Percentiles rank a stretch among this genome's conserved stretches.
These are phyloP conservation scores for Exophiala spinifera DNA, from an alignment of 2,329 filamentous ascomycete genomes.

Conservation along the genomic window DNA sequence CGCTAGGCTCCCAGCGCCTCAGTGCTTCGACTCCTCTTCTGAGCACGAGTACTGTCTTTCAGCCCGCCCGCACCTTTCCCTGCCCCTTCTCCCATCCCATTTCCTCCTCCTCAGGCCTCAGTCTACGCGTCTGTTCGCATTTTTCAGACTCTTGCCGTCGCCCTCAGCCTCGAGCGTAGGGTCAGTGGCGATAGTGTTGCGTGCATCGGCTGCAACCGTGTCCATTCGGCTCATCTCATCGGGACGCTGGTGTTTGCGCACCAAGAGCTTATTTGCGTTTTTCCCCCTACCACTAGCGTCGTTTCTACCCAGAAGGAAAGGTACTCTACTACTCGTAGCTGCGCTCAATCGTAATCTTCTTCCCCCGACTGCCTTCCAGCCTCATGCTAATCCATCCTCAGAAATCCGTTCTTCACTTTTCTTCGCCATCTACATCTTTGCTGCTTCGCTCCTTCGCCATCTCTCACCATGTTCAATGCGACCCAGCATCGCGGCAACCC, in stretches of 20 bases:
- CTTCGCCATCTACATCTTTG: background rate
- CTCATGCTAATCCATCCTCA: constrained; percentile 1
- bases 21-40: background rate
- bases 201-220: background rate
- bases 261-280: constrained; percentile 22
- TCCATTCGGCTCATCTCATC: background rate
- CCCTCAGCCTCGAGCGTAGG: no score
- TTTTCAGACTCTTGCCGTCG: no score
- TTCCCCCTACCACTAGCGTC: constrained; percentile 28
- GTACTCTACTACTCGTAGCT: constrained; percentile 10
- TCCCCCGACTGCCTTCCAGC: constrained; percentile 11
- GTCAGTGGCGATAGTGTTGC: background rate
- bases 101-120: background rate
- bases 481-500: constrained; percentile 30
- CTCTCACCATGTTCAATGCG: constrained; percentile 28
- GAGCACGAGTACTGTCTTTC: background rate
- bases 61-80: background rate
- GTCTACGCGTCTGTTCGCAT: background rate
- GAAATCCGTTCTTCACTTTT: constrained; percentile 1
- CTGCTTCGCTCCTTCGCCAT: background rate
- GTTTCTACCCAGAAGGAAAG: constrained; percentile 8
- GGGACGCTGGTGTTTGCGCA: constrained; percentile 1
- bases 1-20: background rate
- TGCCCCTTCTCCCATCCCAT: background rate
- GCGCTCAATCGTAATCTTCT: constrained; percentile 9